Base-by-base conservation (phyloP, 1,284 basidiomycete genomes). In the Microbotryum saponariae region DNA sequence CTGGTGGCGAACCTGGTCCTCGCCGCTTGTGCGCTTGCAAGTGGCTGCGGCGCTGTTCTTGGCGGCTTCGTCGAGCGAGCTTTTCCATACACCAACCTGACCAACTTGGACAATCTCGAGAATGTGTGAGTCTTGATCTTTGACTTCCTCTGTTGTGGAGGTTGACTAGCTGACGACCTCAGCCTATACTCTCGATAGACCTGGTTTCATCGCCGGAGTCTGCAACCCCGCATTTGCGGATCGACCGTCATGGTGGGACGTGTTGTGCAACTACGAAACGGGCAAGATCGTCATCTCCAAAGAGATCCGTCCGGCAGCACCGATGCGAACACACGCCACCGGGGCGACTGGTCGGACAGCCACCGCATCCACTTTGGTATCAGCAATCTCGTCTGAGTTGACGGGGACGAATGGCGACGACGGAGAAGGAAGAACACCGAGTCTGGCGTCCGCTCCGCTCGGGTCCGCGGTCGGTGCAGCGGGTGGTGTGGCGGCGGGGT, bases 161-260 rank as follows among this genome's bases (percentile, higher is more conserved):
- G 27, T 51, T 21, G 45, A 14, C 20, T 53, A 46, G 16, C 23
- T 37, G 31, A 48, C 27, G 9, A 4, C 44, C 54, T 48, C 21
- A n/a, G n/a, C 10, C 10, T n/a, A 23, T 23, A 23, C 42, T 44
- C 29, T 18, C 16, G n/a, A 44, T 64, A 89, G 88, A 54, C 84
- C 88, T 6, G 91, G 89, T 14, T 98, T 87, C 74, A 91, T 98
- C 60, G 93, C 92, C 6, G 93, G 93, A 4, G 92, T 97, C 2
- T 94, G 90, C 4, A 97, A 98, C 73, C 93, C 93, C 1, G 90
- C 94, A 37, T 97, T 97, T 74, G 90, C 93, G 71, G 82, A 87
- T 9, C 83, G 87, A 0, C 84, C 85, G 1, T 81, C 83, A 20
- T 76, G 76, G 31, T 98, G 94, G 94, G 93, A 98, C 75, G 79